Percentiles rank a stretch among this genome's conserved stretches.
Conservation (phyloP, 805 yeast genomes). For the Nadsonia fulvescens region DNA sequence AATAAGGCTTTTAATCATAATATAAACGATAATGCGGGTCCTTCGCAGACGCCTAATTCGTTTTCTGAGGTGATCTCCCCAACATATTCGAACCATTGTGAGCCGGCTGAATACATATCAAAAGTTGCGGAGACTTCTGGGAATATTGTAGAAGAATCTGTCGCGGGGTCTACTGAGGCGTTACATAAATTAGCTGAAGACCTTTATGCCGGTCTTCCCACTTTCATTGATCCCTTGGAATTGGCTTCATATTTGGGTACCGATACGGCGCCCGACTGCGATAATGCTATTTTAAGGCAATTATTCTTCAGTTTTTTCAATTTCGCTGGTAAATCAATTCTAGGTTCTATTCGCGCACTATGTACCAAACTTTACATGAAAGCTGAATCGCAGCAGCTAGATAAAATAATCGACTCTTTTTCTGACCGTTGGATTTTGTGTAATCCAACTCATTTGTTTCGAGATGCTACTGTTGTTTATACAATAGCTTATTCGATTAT, state of each 20-base stretch:
- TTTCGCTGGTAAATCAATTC: slow-evolving; percentile 30
- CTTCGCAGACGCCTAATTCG: too few relatives aligned
- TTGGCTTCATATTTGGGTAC: slow-evolving; percentile 4
- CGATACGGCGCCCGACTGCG: slow-evolving; percentile 9
- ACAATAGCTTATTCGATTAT: slow-evolving; percentile 55
- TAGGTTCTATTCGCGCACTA: slow-evolving; percentile 36
- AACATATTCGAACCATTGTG: slow-evolving; percentile 1
- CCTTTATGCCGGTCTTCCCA: slow-evolving; percentile 11
- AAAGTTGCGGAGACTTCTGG: too few relatives aligned
- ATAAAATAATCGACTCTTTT: slow-evolving; percentile 50
- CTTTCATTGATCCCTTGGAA: slow-evolving; percentile 21
- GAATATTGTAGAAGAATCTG: too few relatives aligned
- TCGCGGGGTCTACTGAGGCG: too few relatives aligned
- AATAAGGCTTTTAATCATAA: too few relatives aligned
- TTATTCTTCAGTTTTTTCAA: too few relatives aligned
- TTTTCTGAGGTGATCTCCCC: too few relatives aligned
- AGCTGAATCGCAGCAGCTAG: slow-evolving; percentile 74
- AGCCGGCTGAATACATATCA: too few relatives aligned
- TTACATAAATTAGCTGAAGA: too few relatives aligned
- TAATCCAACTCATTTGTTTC: slow-evolving; percentile 30
- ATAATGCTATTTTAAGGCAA: slow-evolving; percentile 14
- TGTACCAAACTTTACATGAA: slow-evolving; percentile 50
- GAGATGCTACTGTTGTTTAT: slow-evolving; percentile 40
- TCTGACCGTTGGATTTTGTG: slow-evolving; percentile 42
- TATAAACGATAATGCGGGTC: too few relatives aligned